Percentiles rank a stretch among this genome's conserved stretches.
Conservation (phyloP, 768 basidiomycete genomes). For the Amylocystis lapponica region DNA sequence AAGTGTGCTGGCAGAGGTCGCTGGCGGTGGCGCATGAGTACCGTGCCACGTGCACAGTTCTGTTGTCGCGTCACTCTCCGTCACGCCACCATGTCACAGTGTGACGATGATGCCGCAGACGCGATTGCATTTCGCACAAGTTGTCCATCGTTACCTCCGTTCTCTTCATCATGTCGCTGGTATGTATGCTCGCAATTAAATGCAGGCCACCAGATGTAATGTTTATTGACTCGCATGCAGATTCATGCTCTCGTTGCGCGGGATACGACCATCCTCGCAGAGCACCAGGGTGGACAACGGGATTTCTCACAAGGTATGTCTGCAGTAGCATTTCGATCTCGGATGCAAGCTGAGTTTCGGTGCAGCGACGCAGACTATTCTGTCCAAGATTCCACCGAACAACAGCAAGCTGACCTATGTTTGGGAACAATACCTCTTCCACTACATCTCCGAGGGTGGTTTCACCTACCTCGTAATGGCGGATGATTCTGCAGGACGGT, state of each 20-base stretch:
- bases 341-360: background rate
- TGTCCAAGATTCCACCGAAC: constrained; percentile 93
- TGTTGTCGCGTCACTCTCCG: background rate
- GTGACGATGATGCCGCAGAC: constrained; percentile 10
- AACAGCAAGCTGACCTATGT: constrained; percentile 77
- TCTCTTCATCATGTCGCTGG: constrained; percentile 21
- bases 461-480: constrained; percentile 91
- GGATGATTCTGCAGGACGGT: constrained; percentile 89
- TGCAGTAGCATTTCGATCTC: background rate
- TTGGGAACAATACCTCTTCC: constrained; percentile 91
- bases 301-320: constrained; percentile 83
- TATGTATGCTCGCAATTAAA: too few relatives aligned
- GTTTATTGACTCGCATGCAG: too few relatives aligned
- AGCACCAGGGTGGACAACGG: constrained; percentile 73
- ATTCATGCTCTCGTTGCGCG: constrained; percentile 83
- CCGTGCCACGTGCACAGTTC: constrained; percentile 15
- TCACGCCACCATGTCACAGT: background rate
- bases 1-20: constrained; percentile 22
- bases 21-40: constrained; percentile 1
- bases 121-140: background rate
- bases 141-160: background rate
- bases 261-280: constrained; percentile 77
- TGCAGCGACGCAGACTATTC: constrained; percentile 78
- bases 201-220: too few relatives aligned
- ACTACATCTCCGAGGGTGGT: constrained; percentile 87